Evolutionary conservation across 1,284 basidiomycete species (phyloP).

Genomic region (Ustilago sp.): DNA sequence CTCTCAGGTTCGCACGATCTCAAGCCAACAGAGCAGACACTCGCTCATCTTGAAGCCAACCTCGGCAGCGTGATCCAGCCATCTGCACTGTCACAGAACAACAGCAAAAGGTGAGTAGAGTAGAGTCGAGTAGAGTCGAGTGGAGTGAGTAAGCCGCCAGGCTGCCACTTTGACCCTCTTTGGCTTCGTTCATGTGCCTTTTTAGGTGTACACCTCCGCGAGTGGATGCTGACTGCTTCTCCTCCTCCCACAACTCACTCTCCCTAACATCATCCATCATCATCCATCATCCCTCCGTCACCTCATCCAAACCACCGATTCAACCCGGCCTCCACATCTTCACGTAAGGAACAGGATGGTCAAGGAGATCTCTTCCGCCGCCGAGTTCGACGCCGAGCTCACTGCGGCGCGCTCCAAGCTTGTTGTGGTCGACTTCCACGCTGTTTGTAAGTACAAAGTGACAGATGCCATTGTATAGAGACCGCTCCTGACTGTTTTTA

Average conservation of each 20-base stretch:
- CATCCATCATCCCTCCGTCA: neutral
- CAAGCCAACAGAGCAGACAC: neutral
- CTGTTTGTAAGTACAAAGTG: constrained; percentile 33
- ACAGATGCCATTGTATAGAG: neutral
- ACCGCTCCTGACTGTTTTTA: neutral
- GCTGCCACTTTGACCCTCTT: neutral
- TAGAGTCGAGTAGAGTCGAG: too few relatives aligned
- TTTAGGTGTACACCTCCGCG: neutral
- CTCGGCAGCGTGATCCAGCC: neutral
- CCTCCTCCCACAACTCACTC: neutral
- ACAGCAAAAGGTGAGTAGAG: neutral
- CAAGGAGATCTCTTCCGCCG: constrained; percentile 42
- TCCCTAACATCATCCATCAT: neutral
- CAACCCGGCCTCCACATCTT: neutral
- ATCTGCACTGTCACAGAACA: neutral
- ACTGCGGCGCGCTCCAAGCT: constrained; percentile 43
- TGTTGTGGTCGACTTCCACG: constrained; percentile 56
- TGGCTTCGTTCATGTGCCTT: neutral
- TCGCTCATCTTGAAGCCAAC: neutral
- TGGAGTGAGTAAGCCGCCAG: neutral
- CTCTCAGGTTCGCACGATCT: neutral
- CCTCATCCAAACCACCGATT: neutral
- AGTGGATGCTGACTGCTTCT: neutral
- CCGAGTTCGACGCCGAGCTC: constrained; percentile 50
- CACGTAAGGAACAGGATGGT: constrained; percentile 32